Conservation (phyloP, 371 early-diverging fungal genomes). For the Chytridiales sp. region DNA sequence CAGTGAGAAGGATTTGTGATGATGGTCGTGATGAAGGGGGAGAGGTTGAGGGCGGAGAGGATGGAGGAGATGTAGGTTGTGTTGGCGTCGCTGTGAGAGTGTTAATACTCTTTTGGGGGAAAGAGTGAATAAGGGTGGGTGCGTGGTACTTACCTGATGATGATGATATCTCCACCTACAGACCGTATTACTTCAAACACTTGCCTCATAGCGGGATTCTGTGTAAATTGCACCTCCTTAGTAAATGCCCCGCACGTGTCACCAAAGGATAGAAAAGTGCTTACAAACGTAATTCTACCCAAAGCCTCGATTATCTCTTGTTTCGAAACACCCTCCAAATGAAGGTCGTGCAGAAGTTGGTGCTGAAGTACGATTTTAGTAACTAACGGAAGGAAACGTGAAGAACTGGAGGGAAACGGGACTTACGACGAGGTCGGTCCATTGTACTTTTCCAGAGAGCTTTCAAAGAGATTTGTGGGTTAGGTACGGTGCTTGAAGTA, state of each 20-base stretch:
- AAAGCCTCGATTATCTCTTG: constrained; percentile 53
- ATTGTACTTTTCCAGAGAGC: constrained; percentile 48
- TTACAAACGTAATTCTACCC: constrained; percentile 63
- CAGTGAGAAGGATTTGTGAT: constrained; percentile 71
- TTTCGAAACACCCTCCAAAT: constrained; percentile 51
- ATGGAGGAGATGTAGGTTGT: constrained; percentile 69
- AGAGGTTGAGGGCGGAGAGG: constrained; percentile 58
- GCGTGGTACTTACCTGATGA: constrained; percentile 13
- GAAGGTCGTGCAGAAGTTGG: constrained; percentile 52
- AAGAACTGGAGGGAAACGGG: background rate
- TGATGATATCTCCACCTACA: constrained; percentile 48
- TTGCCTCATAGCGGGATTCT: constrained; percentile 53
- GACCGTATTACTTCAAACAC: constrained; percentile 48
- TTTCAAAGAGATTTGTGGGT: too few relatives aligned
- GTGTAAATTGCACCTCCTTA: background rate
- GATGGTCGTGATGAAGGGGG: constrained; percentile 56
- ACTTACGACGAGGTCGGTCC: constrained; percentile 68
- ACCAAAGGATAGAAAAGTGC: constrained; percentile 14
- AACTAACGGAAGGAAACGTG: background rate
- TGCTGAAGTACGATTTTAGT: constrained; percentile 13
- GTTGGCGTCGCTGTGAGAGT: constrained; percentile 74
- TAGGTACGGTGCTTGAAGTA: too few relatives aligned
- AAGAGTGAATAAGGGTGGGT: too few relatives aligned
- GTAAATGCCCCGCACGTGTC: background rate
- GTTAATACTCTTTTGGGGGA: constrained; percentile 34